phyloP scores from a whole-genome alignment of 345 rosid genomes.

The Pistacia vera region DNA sequence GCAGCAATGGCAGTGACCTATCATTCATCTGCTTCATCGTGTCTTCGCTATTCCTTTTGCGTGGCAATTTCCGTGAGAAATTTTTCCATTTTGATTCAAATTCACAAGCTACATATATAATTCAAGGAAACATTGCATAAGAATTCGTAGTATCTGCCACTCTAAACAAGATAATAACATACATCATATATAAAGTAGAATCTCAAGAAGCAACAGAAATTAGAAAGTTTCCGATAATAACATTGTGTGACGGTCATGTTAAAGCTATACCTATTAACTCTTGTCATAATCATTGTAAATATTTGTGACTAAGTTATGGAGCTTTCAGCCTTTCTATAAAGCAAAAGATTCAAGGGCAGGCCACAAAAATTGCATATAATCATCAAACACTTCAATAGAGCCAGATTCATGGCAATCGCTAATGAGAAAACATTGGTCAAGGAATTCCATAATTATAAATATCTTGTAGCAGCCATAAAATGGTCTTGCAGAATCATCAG shows the following conservation, averaged over 20 bases:
- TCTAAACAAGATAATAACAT: background rate
- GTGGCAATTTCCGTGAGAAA: constrained; percentile 48
- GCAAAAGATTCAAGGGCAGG: no score
- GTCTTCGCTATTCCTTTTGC: constrained; percentile 26
- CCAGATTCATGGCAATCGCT: no score
- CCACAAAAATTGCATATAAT: no score
- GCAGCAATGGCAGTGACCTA: constrained; percentile 36
- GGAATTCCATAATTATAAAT: background rate
- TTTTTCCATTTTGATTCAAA: constrained; percentile 63
- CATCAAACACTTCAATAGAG: no score
- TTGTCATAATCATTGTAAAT: background rate
- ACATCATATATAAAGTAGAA: background rate
- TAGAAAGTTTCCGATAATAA: no score
- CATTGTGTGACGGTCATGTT: background rate
- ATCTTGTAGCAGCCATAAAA: background rate
- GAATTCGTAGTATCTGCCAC: background rate
- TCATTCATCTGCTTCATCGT: constrained; percentile 24
- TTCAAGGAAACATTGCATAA: background rate
- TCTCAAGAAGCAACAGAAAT: background rate
- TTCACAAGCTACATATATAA: constrained; percentile 33
- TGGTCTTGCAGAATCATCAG: background rate
- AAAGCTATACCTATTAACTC: background rate
- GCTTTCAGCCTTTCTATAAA: no score
- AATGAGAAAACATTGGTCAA: no score
- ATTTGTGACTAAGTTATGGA: no score